These are phyloP conservation scores for Chaetomiaceae sp. DNA, from an alignment of 2,329 filamentous ascomycete species.

Conservation along the genomic window DNA sequence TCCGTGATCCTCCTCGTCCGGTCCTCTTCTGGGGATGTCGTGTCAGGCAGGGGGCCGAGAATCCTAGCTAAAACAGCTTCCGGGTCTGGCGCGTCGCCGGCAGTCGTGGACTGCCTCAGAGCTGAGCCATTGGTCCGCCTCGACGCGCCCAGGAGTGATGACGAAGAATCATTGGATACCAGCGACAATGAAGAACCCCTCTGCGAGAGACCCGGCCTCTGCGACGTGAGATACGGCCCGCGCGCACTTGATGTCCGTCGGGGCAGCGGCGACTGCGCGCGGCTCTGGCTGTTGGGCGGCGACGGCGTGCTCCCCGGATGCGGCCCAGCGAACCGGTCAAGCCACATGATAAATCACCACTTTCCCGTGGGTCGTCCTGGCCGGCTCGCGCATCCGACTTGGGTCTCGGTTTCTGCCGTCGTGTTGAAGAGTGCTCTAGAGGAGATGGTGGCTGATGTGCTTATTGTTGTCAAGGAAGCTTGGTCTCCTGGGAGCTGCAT, in stretches of 20 bases:
- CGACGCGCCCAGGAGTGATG: slow-evolving; percentile 65
- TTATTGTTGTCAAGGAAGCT: background rate
- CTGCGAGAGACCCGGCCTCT: slow-evolving; percentile 63
- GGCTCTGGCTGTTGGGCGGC: slow-evolving; percentile 48
- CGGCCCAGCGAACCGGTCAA: slow-evolving; percentile 77
- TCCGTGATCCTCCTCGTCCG: slow-evolving; percentile 35
- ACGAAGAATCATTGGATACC: slow-evolving; percentile 70
- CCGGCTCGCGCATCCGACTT: background rate
- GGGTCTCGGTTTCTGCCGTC: background rate
- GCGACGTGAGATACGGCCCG: slow-evolving; percentile 63
- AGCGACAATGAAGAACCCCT: slow-evolving; percentile 75
- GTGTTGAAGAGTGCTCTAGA: background rate
- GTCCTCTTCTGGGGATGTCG: slow-evolving; percentile 12
- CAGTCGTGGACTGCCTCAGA: slow-evolving; percentile 55
- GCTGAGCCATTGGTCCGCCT: slow-evolving; percentile 64
- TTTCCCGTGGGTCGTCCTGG: background rate
- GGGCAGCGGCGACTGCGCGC: slow-evolving; percentile 67
- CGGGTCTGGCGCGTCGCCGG: slow-evolving; percentile 60
- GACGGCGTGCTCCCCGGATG: slow-evolving; percentile 55
- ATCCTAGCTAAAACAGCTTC: slow-evolving; percentile 60
- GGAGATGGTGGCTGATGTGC: background rate
- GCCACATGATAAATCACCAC: slow-evolving; percentile 66
- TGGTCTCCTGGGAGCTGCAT: background rate
- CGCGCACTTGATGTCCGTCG: slow-evolving; percentile 64
- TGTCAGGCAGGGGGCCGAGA: slow-evolving; percentile 31